Evolutionary conservation across 1,139 yeast species (phyloP).

Genomic region (Pneumocystis murina): DNA sequence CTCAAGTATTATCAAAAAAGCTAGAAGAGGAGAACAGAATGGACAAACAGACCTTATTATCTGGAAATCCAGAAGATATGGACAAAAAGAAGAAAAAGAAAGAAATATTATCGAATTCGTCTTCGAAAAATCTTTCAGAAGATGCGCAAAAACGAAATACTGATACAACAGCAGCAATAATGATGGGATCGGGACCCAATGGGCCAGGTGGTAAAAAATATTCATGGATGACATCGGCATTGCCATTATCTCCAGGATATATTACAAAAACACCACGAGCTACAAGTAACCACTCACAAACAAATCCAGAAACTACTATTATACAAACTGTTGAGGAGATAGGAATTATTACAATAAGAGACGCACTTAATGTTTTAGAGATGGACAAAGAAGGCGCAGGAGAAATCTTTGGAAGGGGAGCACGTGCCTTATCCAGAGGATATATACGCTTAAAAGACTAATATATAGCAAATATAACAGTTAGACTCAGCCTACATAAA

Average conservation of each 20-base stretch:
- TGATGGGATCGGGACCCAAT: conserved; percentile 5
- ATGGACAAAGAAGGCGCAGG: conserved; percentile 8
- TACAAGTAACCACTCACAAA: background rate
- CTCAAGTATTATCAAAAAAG: conserved; percentile 6
- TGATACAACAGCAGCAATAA: conserved; percentile 10
- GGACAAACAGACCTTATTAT: background rate
- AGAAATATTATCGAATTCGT: conserved; percentile 3
- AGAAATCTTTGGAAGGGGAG: conserved; percentile 5
- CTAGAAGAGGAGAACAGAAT: conserved; percentile 4
- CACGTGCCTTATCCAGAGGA: conserved; percentile 7
- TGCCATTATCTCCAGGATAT: background rate
- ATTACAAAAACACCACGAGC: background rate
- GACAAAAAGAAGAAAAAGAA: background rate
- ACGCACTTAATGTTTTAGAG: conserved; percentile 6
- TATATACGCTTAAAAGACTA: conserved; percentile 6
- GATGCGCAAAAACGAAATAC: conserved; percentile 8
- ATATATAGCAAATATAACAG: background rate
- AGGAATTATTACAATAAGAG: conserved; percentile 6
- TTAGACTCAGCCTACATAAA: background rate
- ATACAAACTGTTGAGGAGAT: background rate
- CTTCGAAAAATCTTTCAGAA: conserved; percentile 6
- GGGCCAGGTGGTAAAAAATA: conserved; percentile 10
- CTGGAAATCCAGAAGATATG: background rate
- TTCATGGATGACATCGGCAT: conserved; percentile 9
- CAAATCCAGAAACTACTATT: background rate